These are phyloP conservation scores for Aspergillus olivimuriae DNA, from an alignment of 495 filamentous ascomycete species.

Conservation along the genomic window DNA sequence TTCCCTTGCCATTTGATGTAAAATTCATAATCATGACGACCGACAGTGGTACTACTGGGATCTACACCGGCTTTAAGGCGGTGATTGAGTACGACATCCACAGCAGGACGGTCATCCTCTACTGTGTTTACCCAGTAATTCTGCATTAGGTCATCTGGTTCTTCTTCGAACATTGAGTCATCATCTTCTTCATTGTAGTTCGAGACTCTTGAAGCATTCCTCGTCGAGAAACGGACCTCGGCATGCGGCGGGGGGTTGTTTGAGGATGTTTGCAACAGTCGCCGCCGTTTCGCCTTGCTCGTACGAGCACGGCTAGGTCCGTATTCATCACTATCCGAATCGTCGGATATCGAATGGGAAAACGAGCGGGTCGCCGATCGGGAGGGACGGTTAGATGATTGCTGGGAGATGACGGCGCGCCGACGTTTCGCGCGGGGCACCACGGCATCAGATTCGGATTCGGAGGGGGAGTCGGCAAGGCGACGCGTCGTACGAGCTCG, in stretches of 20 bases:
- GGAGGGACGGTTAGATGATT: slow-evolving; percentile 37
- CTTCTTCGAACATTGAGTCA: slow-evolving; percentile 67
- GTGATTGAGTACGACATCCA: slow-evolving; percentile 87
- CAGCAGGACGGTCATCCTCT: slow-evolving; percentile 68
- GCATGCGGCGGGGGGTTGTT: slow-evolving; percentile 52
- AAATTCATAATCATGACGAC: slow-evolving; percentile 82
- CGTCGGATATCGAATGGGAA: slow-evolving; percentile 23
- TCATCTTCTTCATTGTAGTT: slow-evolving; percentile 87
- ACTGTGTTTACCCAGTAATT: slow-evolving; percentile 60
- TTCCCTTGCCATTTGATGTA: slow-evolving; percentile 97
- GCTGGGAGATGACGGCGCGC: slow-evolving; percentile 32
- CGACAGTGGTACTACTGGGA: slow-evolving; percentile 46
- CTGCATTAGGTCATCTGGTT: slow-evolving; percentile 47
- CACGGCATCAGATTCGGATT: slow-evolving; percentile 49
- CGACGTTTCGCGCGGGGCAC: slow-evolving; percentile 36
- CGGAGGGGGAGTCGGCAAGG: slow-evolving; percentile 67
- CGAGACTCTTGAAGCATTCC: slow-evolving; percentile 76
- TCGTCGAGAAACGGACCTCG: slow-evolving; percentile 85
- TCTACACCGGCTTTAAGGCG: slow-evolving; percentile 63
- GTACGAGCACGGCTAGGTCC: slow-evolving; percentile 63
- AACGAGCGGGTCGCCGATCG: slow-evolving; percentile 38
- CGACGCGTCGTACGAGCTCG: slow-evolving; percentile 47
- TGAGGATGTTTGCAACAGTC: slow-evolving; percentile 50
- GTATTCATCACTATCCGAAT: slow-evolving; percentile 58
- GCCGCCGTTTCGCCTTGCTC: slow-evolving; percentile 67